Evolutionary conservation across 768 basidiomycete species (phyloP).

Genomic region (Hemileccinum impolitum): DNA sequence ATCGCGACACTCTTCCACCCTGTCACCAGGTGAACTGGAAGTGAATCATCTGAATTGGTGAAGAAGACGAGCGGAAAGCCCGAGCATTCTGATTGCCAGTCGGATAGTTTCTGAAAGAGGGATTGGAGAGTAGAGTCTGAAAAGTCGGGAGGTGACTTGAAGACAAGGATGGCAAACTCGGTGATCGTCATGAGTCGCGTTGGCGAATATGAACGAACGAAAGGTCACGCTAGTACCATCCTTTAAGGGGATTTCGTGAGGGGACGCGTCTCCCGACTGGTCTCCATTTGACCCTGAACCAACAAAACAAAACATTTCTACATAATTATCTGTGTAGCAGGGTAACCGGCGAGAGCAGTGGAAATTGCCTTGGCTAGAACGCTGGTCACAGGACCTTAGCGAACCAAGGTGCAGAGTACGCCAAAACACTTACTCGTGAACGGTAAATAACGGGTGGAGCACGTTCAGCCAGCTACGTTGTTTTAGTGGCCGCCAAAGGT

Average conservation of each 20-base stretch:
- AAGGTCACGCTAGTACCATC: too few species aligned
- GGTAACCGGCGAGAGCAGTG: conserved; percentile 39
- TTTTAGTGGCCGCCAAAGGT: neutral
- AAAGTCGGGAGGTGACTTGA: conserved; percentile 31
- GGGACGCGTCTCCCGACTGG: neutral
- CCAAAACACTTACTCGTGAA: conserved; percentile 49
- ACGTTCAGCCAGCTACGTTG: conserved; percentile 53
- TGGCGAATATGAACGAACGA: neutral
- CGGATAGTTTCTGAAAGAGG: conserved; percentile 31
- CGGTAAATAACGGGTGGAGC: conserved; percentile 59
- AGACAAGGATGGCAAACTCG: conserved; percentile 39
- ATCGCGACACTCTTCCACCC: conserved; percentile 43
- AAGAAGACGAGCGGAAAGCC: conserved; percentile 43
- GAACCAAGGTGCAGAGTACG: neutral
- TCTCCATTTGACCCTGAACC: neutral
- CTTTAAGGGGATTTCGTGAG: too few species aligned
- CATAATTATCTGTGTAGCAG: conserved; percentile 9
- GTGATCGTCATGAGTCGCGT: conserved; percentile 38
- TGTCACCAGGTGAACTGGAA: conserved; percentile 37
- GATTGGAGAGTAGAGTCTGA: conserved; percentile 27
- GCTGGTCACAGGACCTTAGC: conserved; percentile 27
- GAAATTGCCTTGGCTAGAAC: conserved; percentile 51
- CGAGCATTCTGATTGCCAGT: conserved; percentile 40
- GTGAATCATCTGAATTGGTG: conserved; percentile 14
- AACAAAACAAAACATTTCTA: neutral